Evolutionary conservation across 495 filamentous ascomycete genomes (phyloP).

Genomic region (Neurospora hispaniola): DNA sequence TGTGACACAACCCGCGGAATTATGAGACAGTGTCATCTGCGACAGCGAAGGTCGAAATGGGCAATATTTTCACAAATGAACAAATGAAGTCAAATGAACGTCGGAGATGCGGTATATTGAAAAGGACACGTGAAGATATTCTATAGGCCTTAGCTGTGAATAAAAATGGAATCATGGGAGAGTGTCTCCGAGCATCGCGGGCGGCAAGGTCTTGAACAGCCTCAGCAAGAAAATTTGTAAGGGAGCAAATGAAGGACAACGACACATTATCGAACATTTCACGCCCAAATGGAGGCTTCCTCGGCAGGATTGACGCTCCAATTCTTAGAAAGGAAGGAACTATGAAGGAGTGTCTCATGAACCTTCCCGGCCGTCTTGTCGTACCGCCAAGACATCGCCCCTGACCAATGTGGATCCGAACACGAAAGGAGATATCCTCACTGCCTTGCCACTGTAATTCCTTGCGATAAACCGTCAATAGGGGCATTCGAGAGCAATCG

Average conservation of each 20-base stretch:
- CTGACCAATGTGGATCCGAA: neutral
- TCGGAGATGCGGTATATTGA: rapidly evolving
- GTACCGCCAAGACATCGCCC: neutral
- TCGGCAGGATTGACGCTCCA: rapidly evolving
- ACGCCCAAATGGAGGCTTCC: rapidly evolving
- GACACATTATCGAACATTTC: rapidly evolving
- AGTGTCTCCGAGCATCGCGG: neutral
- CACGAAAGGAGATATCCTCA: neutral
- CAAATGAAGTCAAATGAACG: neutral
- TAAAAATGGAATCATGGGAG: neutral
- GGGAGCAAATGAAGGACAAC: rapidly evolving
- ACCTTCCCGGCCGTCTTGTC: neutral
- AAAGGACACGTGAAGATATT: rapidly evolving
- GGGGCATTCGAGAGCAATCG: neutral
- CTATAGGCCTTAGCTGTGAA: neutral
- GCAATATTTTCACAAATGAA: too few relatives aligned
- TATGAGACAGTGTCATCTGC: neutral
- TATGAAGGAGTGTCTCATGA: neutral
- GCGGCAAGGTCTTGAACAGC: neutral
- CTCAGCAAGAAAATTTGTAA: neutral
- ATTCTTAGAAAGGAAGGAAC: neutral
- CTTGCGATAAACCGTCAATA: neutral
- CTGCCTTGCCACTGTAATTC: too few relatives aligned
- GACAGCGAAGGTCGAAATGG: neutral
- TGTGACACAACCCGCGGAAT: neutral